phyloP scores from a whole-genome alignment of 176 grass and related monocot genomes.

The Raddia distichophylla region DNA sequence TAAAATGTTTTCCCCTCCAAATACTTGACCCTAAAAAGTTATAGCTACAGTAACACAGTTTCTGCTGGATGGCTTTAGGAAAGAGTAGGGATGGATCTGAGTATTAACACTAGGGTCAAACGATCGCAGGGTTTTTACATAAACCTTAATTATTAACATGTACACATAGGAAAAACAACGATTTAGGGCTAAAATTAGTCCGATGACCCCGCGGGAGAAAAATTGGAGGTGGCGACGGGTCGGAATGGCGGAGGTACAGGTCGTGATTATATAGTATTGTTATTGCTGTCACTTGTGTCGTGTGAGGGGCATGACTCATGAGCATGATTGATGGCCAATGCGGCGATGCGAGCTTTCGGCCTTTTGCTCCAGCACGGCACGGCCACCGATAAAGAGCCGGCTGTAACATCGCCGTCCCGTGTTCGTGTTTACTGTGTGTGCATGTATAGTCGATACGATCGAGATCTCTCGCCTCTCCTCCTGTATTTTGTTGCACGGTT shows the following conservation, averaged over 20 bases:
- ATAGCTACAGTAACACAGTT: too few species aligned
- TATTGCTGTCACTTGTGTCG: slow-evolving; percentile 36
- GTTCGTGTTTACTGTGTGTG: background rate
- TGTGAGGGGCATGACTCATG: background rate
- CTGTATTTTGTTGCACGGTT: background rate
- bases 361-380: slow-evolving; percentile 29
- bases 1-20: too few species aligned
- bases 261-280: slow-evolving; percentile 41
- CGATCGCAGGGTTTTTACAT: too few species aligned
- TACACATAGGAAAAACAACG: too few species aligned
- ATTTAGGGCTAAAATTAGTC: too few species aligned
- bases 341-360: slow-evolving; percentile 5
- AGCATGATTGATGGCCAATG: slow-evolving; percentile 37
- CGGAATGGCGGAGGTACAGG: background rate
- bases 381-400: slow-evolving; percentile 31
- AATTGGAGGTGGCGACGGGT: background rate
- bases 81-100: too few species aligned
- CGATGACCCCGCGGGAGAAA: too few species aligned
- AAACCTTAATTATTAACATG: too few species aligned
- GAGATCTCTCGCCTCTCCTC: background rate
- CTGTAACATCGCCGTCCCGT: background rate
- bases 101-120: too few species aligned
- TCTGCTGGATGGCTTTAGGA: too few species aligned
- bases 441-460: background rate
- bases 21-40: too few species aligned